These are phyloP conservation scores for Kurtzmaniella quercitrusa DNA, from an alignment of 1,139 yeast genomes.

Conservation along the genomic window DNA sequence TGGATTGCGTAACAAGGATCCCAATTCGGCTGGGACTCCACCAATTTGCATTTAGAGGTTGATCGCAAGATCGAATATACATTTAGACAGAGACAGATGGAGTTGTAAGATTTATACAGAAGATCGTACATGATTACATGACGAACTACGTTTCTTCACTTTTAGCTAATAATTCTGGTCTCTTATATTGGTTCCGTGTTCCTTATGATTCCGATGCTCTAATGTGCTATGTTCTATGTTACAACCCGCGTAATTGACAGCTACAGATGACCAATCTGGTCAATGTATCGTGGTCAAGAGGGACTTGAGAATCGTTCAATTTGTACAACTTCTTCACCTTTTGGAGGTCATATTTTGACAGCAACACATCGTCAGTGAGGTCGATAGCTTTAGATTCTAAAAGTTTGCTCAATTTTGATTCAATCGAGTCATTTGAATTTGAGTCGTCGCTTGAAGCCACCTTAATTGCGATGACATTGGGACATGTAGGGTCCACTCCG, in stretches of 20 bases:
- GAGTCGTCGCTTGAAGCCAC: slow-evolving; percentile 14
- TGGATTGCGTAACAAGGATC: neutral
- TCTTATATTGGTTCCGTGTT: neutral
- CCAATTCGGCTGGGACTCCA: slow-evolving; percentile 6
- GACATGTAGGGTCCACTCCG: slow-evolving; percentile 32
- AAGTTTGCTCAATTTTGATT: slow-evolving; percentile 14
- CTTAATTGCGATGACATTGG: slow-evolving; percentile 29
- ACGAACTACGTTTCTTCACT: no score
- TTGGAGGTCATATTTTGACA: slow-evolving; percentile 19
- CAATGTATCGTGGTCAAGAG: slow-evolving; percentile 20
- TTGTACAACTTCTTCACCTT: slow-evolving; percentile 38
- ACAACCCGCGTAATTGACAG: slow-evolving; percentile 32
- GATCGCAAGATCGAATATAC: neutral
- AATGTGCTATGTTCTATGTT: no score
- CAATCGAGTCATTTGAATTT: slow-evolving; percentile 8
- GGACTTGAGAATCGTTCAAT: slow-evolving; percentile 26
- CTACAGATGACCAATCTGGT: slow-evolving; percentile 38
- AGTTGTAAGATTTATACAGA: no score
- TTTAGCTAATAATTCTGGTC: no score
- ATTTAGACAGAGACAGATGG: no score
- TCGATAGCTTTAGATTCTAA: slow-evolving; percentile 12
- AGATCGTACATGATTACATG: no score
- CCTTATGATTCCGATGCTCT: no score
- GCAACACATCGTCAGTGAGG: slow-evolving; percentile 24
- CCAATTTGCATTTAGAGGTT: slow-evolving; percentile 19